Evolutionary conservation across 192 early-diverging fungal genomes (phyloP), one percentile per base, ranked within the genome.

Genomic region (Umbelopsis sp.): DNA sequence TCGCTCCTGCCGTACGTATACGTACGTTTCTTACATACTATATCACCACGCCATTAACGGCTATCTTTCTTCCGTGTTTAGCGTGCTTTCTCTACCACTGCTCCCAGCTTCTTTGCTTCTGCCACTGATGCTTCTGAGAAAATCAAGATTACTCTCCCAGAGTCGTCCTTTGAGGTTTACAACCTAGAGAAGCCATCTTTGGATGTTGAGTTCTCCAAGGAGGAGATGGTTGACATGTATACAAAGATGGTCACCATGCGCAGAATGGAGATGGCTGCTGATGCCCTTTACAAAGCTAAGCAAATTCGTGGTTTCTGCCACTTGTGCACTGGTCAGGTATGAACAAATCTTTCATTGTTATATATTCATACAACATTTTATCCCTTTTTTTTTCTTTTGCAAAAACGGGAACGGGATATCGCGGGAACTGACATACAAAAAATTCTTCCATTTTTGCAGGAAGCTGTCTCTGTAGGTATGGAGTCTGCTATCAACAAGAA

Each of bases 291-390:
- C 90, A 98, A 98, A 87, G 88, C 90, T 71, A 97, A 97, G 84
- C 83, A 94, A 82, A 97, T 99, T 76, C 92, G 96, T 66, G 96
- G 96, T 69, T 99, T 99, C 92, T 97, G 96, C 85, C 97, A 99
- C 83, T 85, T 98, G 86, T 97, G 95, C 78, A 98, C 91, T 70
- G 96, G 96, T 66, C 95, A 99, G 87, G 93, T 92, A 82, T 5
- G 38, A 41, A 11, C 12, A 1, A 1, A 41, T 41, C 38, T 41
- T 41, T 41, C 12, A n/a, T 41, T 6, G 38, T 11, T 41, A n/a
- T n/a, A n/a, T n/a, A n/a, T 41, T 41, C 0, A 81, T 43, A 34
- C 45, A 50, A 44, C 47, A 1, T 51, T 47, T 36, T 72, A 34
- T 65, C 14, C 22, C 32, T 47, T 21, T 32, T 51, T 50, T 36